phyloP scores from a whole-genome alignment of 1,284 basidiomycete genomes.

The Trametes hirsuta region DNA sequence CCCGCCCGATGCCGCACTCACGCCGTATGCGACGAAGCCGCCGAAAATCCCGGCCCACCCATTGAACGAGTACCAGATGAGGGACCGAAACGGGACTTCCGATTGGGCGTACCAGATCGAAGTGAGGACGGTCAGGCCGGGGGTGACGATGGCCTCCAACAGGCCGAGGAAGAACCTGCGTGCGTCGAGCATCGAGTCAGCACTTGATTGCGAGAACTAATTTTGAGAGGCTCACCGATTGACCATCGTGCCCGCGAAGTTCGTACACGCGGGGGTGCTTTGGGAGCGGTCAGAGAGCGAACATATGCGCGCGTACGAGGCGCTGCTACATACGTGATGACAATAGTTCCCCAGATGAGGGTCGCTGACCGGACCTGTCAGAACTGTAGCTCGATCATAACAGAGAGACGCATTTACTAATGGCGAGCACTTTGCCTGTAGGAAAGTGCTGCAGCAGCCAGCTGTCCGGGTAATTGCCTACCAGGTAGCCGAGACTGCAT shows the following conservation, averaged over 20 bases:
- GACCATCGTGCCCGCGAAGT: conserved; percentile 22
- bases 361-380: conserved; percentile 13
- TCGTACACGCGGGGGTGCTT: conserved; percentile 23
- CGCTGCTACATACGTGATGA: conserved; percentile 15
- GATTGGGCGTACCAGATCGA: conserved; percentile 27
- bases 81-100: conserved; percentile 25
- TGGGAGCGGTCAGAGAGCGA: neutral
- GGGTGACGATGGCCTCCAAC: conserved; percentile 28
- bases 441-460: conserved; percentile 28
- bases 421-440: conserved; percentile 24
- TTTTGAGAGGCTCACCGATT: conserved; percentile 14
- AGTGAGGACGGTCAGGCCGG: conserved; percentile 25
- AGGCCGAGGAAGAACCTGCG: conserved; percentile 26
- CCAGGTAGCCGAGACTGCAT: conserved; percentile 21
- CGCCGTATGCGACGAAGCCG: conserved; percentile 26
- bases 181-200: neutral
- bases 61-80: conserved; percentile 30
- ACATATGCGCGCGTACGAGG: fast-evolving
- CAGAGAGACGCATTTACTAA: conserved; percentile 14
- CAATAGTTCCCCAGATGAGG: conserved; percentile 24
- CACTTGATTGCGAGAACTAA: too few species aligned
- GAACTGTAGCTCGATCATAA: neutral
- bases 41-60: conserved; percentile 29
- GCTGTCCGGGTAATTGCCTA: conserved; percentile 27
- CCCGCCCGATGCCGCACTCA: neutral